Evolutionary conservation across 306 rosid species (phyloP), one percentile per base, ranked within the genome.

Genomic region (Albizia julibrissin): DNA sequence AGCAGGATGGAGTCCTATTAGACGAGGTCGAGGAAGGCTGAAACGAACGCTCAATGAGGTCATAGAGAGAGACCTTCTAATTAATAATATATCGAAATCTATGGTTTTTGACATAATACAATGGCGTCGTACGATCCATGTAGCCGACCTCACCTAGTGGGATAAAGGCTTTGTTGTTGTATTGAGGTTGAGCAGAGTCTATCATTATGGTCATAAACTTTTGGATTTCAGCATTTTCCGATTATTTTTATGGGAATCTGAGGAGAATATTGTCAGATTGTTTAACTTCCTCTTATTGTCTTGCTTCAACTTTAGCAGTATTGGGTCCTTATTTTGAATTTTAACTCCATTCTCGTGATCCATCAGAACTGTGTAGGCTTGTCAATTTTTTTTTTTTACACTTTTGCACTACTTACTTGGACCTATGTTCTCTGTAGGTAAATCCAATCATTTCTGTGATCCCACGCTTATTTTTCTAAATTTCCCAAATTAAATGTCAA

Each of bases 171-270:
- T n/a, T n/a, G n/a, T n/a, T n/a, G n/a, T n/a, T n/a, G n/a, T 37
- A 22, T 37, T 56, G 24, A n/a, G 56, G 46, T 73, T 66, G 65
- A 26, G 18, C 34, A 62, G 26, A 37, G 34, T 26, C 39, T 12
- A 3, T 62, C 39, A 24, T 59, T 33, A n/a, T 39, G 27, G 74
- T 78, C 81, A 72, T 56, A 27, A 68, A 18, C 52, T 68, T 82
- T 83, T 26, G 65, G 69, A 72, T 83, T 76, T 65, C 15, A 72
- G 66, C 78, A 62, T 3, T 24, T 84, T 64, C 43, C 79, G 50
- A 29, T 15, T 80, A 40, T 82, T 31, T 34, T 26, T 46, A 39
- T 16, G 56, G 75, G 16, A 68, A 50, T 70, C 69, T 70, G 59
- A 75, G 76, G 66, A 54, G 39, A 74, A 78, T 61, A 29, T 65